These are phyloP conservation scores for Penicillium herquei DNA, from an alignment of 495 filamentous ascomycete species.

Conservation along the genomic window DNA sequence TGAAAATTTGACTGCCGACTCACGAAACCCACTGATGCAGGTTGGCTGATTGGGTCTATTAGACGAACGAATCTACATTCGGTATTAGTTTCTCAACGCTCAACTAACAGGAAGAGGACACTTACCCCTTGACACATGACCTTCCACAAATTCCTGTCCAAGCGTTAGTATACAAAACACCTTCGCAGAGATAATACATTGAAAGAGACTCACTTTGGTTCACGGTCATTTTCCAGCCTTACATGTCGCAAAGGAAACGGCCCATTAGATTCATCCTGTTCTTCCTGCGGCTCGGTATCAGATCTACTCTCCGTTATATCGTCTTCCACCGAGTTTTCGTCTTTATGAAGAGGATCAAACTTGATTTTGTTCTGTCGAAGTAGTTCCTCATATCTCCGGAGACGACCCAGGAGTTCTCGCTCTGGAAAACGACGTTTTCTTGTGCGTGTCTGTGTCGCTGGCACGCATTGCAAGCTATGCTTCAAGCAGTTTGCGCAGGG, in stretches of 20 bases:
- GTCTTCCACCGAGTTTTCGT: conserved; percentile 12
- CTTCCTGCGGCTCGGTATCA: background rate
- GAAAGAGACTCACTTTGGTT: conserved; percentile 36
- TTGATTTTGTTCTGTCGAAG: conserved; percentile 49
- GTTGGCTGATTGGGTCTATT: conserved; percentile 18
- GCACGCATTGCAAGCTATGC: conserved; percentile 44
- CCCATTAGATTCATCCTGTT: conserved; percentile 23
- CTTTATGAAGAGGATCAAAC: conserved; percentile 51
- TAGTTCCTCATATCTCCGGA: conserved; percentile 52
- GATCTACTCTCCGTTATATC: background rate
- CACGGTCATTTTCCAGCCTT: conserved; percentile 31
- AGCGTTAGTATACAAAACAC: background rate
- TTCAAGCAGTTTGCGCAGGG: conserved; percentile 54
- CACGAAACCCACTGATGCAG: conserved; percentile 18
- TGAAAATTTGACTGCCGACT: conserved; percentile 35
- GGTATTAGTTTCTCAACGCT: background rate
- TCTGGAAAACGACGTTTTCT: conserved; percentile 53
- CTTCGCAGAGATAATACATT: background rate
- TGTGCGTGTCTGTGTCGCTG: conserved; percentile 38
- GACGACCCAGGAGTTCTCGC: conserved; percentile 51
- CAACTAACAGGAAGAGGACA: background rate
- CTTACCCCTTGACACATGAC: conserved; percentile 48
- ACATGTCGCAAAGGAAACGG: conserved; percentile 18
- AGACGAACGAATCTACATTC: conserved; percentile 1
- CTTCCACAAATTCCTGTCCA: conserved; percentile 45